Evolutionary conservation across 768 basidiomycete species (phyloP).

Genomic region (Russula compacta): DNA sequence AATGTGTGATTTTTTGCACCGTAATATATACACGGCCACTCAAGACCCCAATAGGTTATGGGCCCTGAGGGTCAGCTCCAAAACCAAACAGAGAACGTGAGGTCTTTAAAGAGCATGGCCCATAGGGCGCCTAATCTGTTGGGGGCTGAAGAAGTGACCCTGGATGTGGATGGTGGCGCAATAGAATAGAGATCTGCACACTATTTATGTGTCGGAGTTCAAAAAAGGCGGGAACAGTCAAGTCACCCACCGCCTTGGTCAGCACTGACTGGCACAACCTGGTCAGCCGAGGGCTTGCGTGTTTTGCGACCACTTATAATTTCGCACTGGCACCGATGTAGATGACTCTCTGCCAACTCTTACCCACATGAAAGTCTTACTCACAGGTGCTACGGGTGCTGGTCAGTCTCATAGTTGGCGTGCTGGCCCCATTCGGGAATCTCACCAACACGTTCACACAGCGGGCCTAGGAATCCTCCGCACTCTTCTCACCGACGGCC

Average conservation of each 20-base stretch:
- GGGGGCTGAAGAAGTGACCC: not conserved
- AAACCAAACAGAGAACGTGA: not conserved
- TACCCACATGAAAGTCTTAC: constrained; percentile 10
- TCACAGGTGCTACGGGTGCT: constrained; percentile 19
- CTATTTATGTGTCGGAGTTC: not conserved
- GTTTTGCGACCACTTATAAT: too few species aligned
- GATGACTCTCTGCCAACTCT: too few species aligned
- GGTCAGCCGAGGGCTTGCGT: too few species aligned
- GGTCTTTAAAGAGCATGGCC: not conserved
- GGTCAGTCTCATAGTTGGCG: not conserved
- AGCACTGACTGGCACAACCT: too few species aligned
- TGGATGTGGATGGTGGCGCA: not conserved
- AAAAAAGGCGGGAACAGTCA: not conserved
- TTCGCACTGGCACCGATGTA: too few species aligned
- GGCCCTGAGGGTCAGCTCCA: not conserved
- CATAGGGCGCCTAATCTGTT: not conserved
- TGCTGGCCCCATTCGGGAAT: not conserved
- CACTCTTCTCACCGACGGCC: constrained; percentile 17
- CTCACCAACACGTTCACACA: not conserved
- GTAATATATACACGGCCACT: not conserved
- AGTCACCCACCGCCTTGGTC: too few species aligned
- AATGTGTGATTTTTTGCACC: not conserved
- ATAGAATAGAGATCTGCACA: not conserved
- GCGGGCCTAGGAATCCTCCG: constrained; percentile 23
- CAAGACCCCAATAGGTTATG: not conserved